phyloP scores from a whole-genome alignment of 1,139 yeast genomes.

The Diutina sp. region DNA sequence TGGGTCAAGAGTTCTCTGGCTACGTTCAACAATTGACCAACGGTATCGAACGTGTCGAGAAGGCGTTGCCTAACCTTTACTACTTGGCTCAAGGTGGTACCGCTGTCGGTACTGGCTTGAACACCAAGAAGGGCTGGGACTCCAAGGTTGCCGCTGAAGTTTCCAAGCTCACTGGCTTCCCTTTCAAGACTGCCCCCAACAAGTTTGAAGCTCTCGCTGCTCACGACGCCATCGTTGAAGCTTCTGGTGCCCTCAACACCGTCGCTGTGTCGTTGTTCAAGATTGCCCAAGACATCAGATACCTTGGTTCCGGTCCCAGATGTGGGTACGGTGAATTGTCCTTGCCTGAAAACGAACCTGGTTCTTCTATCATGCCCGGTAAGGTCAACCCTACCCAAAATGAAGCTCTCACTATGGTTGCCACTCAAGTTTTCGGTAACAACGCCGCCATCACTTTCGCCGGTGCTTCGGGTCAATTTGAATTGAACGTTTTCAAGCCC shows the following conservation, averaged over 20 bases:
- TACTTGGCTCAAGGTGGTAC: conserved; percentile 98
- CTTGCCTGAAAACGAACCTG: conserved; percentile 97
- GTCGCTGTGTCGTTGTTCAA: conserved; percentile 87
- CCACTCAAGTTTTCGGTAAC: conserved; percentile 96
- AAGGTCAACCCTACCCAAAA: conserved; percentile 98
- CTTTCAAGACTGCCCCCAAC: conserved; percentile 92
- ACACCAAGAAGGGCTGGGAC: conserved; percentile 86
- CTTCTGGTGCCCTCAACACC: conserved; percentile 94
- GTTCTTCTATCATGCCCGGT: conserved; percentile 98
- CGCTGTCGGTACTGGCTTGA: conserved; percentile 97
- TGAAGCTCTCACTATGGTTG: conserved; percentile 97
- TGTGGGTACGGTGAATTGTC: conserved; percentile 96
- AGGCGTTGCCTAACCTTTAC: conserved; percentile 60
- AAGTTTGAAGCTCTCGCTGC: conserved; percentile 98
- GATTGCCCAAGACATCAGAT: conserved; percentile 95
- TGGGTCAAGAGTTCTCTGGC: conserved; percentile 97
- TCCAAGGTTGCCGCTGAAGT: conserved; percentile 71
- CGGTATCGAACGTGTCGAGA: conserved; percentile 81
- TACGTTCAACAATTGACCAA: conserved; percentile 86
- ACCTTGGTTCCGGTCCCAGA: conserved; percentile 97
- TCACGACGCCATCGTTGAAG: conserved; percentile 95
- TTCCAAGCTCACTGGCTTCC: conserved; percentile 71
- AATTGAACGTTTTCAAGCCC: conserved; percentile 95
- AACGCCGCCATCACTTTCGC: conserved; percentile 90
- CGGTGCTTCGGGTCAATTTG: conserved; percentile 98